A percentile compares a stretch with the other conserved stretches of the same genome.
These are phyloP conservation scores for Pseudognaphalium luteoalbum DNA, from an alignment of 129 eudicot species.

Conservation along the genomic window DNA sequence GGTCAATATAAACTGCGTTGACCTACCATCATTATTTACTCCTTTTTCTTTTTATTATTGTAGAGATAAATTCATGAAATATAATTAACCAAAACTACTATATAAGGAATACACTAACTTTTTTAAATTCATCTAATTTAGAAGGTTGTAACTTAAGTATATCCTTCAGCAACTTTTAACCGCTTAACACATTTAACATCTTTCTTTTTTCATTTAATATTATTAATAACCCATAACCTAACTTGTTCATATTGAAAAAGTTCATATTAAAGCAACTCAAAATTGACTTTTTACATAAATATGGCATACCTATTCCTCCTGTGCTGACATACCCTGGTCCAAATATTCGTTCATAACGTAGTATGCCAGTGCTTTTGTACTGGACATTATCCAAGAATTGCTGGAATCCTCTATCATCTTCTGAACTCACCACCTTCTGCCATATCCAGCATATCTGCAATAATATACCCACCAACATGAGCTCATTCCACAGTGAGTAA, in stretches of 20 bases:
- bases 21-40: neutral
- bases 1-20: neutral
- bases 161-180: neutral
- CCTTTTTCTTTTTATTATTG: neutral
- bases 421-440: constrained; percentile 85
- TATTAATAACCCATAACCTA: neutral
- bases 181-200: neutral
- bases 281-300: neutral
- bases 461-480: constrained; percentile 3
- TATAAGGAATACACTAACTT: neutral
- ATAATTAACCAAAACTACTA: neutral
- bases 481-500: neutral
- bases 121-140: neutral
- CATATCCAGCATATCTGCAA: constrained; percentile 94
- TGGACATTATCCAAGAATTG: constrained; percentile 83
- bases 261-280: too few relatives aligned
- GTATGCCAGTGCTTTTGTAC: constrained; percentile 76
- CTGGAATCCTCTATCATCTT: constrained; percentile 80
- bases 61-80: neutral
- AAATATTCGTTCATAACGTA: constrained; percentile 92
- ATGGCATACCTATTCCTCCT: constrained; percentile 83
- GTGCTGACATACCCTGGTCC: constrained; percentile 95
- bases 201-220: neutral
- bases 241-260: neutral
- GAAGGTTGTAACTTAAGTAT: neutral